Conservation (phyloP, 169 alveolate species). For the Theileria equi region DNA sequence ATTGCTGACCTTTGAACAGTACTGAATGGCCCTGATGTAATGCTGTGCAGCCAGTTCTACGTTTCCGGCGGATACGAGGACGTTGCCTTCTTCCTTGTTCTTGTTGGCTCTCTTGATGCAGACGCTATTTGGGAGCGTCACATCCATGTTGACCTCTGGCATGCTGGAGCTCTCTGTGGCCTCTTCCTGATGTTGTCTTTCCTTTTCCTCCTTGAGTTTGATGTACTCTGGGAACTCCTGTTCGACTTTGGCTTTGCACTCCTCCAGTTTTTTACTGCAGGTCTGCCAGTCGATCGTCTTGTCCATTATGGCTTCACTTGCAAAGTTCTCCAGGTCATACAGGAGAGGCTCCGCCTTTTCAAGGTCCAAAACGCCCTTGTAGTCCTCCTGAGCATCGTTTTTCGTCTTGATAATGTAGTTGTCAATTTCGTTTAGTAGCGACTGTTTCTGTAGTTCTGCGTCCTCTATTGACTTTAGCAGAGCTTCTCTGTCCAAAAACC, state of each 20-base stretch:
- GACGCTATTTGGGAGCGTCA: conserved; percentile 45
- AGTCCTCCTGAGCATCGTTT: conserved; percentile 27
- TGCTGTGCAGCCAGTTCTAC: conserved; percentile 58
- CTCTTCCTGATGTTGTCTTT: conserved; percentile 13
- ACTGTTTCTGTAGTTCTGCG: conserved; percentile 31
- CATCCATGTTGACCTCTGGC: conserved; percentile 51
- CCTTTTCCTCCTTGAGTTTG: conserved; percentile 20
- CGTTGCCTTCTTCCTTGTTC: conserved; percentile 63
- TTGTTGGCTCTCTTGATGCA: conserved; percentile 55
- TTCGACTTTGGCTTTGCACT: not conserved
- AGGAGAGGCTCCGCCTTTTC: not conserved
- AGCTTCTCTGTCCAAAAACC: conserved; percentile 18
- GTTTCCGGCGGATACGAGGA: conserved; percentile 43
- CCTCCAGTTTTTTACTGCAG: not conserved
- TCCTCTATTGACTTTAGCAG: conserved; percentile 11
- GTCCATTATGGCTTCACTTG: conserved; percentile 5
- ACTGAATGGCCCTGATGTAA: conserved; percentile 53
- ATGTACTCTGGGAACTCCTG: conserved; percentile 1
- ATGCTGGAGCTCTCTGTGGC: not conserved
- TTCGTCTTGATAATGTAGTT: conserved; percentile 47
- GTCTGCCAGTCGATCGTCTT: not conserved
- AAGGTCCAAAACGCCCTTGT: conserved; percentile 4
- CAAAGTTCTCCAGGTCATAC: not conserved
- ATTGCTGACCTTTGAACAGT: conserved; percentile 46
- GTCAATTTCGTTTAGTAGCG: conserved; percentile 44